phyloP scores from a whole-genome alignment of 2,329 filamentous ascomycete species.

The Clathrospora elynae region DNA sequence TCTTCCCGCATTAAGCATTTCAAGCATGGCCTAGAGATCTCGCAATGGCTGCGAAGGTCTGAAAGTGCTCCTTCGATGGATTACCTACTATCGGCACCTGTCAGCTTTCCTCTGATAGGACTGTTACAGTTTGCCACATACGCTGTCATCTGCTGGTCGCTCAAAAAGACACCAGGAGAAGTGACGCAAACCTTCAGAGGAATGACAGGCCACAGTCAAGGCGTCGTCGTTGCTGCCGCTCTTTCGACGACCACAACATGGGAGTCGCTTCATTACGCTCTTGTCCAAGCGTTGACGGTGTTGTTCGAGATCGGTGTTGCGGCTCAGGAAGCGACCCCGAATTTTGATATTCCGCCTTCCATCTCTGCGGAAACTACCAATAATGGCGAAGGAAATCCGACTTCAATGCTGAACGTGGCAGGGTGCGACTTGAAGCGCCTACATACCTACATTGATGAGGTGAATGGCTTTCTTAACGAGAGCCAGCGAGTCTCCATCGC shows the following conservation, averaged over 20 bases:
- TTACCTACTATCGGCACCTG: conserved; percentile 45
- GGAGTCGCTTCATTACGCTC: conserved; percentile 41
- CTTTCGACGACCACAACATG: conserved; percentile 43
- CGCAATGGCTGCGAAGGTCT: conserved; percentile 33
- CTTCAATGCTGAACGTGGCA: conserved; percentile 39
- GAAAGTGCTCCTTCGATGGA: conserved; percentile 23
- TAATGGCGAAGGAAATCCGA: conserved; percentile 29
- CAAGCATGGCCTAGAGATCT: conserved; percentile 31
- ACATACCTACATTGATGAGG: not conserved
- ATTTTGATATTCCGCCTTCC: not conserved
- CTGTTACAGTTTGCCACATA: conserved; percentile 41
- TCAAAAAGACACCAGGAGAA: conserved; percentile 35
- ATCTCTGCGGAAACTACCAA: conserved; percentile 6
- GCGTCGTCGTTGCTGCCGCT: conserved; percentile 45
- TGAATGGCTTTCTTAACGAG: conserved; percentile 1
- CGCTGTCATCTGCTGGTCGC: conserved; percentile 26
- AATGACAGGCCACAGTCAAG: conserved; percentile 49
- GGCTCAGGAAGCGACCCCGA: not conserved
- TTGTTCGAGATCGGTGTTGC: conserved; percentile 3
- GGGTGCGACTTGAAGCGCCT: not conserved
- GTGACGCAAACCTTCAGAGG: conserved; percentile 30
- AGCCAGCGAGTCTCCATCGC: conserved; percentile 26
- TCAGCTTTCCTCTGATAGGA: conserved; percentile 50
- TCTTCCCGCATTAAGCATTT: conserved; percentile 14
- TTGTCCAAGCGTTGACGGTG: conserved; percentile 45